These are phyloP conservation scores for Crithidia fasciculata DNA, from an alignment of 208 protist genomes.

Conservation along the genomic window DNA sequence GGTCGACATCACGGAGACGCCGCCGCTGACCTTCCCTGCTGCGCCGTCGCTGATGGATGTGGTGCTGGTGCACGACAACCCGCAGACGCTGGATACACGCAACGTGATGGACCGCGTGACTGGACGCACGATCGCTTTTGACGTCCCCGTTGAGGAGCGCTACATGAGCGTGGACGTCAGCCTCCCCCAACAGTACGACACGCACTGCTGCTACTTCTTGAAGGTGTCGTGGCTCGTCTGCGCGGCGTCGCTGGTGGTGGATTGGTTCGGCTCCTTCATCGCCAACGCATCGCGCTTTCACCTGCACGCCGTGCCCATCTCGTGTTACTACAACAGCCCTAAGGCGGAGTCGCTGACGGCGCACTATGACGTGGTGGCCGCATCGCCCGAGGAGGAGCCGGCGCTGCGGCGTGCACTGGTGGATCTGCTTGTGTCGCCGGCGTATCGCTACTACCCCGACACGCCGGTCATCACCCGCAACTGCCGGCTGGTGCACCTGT, in stretches of 20 bases:
- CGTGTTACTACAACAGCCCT: conserved; percentile 42
- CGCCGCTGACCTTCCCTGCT: conserved; percentile 15
- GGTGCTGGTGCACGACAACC: conserved; percentile 58
- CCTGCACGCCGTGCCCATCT: conserved; percentile 68
- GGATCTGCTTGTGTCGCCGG: conserved; percentile 39
- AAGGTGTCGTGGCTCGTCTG: conserved; percentile 80
- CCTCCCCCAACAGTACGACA: conserved; percentile 59
- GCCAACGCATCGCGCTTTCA: conserved; percentile 63
- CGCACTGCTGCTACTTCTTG: conserved; percentile 67
- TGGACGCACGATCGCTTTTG: conserved; percentile 55
- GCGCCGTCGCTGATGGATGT: conserved; percentile 54
- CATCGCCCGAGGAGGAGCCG: conserved; percentile 42
- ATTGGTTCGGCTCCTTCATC: conserved; percentile 80
- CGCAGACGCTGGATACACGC: conserved; percentile 43
- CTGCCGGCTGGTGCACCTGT: conserved; percentile 74
- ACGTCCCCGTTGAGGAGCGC: conserved; percentile 59
- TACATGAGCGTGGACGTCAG: conserved; percentile 70
- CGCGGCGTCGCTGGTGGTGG: conserved; percentile 58
- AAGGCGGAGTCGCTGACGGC: conserved; percentile 35
- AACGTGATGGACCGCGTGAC: conserved; percentile 63
- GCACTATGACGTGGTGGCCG: conserved; percentile 54
- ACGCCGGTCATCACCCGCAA: conserved; percentile 60
- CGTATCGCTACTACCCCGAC: conserved; percentile 71
- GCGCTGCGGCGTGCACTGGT: conserved; percentile 53
- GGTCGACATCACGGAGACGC: conserved; percentile 35